Percentiles rank a stretch among this genome's conserved stretches.
Evolutionary conservation across 140 eudicot species (phyloP).

Genomic region (Cichorium intybus): DNA sequence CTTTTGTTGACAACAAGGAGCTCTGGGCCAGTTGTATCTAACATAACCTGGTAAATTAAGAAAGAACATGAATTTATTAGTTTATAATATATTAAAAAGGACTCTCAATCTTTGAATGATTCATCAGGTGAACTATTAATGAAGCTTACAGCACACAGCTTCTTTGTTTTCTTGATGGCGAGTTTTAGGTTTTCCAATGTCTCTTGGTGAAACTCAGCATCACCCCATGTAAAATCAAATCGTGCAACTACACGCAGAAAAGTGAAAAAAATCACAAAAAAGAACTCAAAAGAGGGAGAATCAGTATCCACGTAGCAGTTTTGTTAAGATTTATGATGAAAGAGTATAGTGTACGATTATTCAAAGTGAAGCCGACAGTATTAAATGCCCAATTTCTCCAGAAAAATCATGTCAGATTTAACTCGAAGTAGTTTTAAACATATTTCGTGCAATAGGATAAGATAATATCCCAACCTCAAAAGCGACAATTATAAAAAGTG

Average conservation of each 20-base stretch:
- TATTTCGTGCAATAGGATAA: no score
- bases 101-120: conserved; percentile 6
- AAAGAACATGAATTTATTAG: conserved; percentile 7
- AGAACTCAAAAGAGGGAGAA: not conserved
- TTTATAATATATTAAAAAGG: not conserved
- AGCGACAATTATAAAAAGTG: not conserved
- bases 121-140: not conserved
- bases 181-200: conserved; percentile 47
- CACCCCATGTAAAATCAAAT: conserved; percentile 66
- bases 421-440: not conserved
- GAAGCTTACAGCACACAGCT: conserved; percentile 51
- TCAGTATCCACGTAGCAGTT: not conserved
- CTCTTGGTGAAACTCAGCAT: conserved; percentile 53
- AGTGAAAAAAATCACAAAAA: not conserved
- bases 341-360: not conserved
- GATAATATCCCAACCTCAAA: not conserved
- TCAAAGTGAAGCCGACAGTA: not conserved
- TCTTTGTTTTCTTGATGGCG: conserved; percentile 48
- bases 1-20: conserved; percentile 44
- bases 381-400: conserved; percentile 3
- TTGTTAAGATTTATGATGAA: not conserved
- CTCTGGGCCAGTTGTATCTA: conserved; percentile 53
- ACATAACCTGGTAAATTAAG: conserved; percentile 40
- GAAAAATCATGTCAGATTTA: not conserved
- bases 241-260: conserved; percentile 43